Evolutionary conservation across 352 stramenopile species (phyloP).

Genomic region (Globisporangium splendens): DNA sequence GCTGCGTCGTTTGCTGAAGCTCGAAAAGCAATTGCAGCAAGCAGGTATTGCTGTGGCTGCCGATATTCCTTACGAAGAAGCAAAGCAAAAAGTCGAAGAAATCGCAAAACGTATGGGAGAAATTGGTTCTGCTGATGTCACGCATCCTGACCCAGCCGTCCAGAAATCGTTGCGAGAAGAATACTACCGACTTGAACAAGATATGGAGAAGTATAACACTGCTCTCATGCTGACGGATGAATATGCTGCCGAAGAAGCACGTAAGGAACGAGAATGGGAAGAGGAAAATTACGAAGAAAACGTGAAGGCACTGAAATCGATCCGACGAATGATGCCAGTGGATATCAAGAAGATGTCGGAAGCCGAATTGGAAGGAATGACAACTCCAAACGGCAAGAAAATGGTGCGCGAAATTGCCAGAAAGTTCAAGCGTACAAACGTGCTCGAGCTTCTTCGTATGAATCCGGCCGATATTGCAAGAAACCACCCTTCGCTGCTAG

Average conservation of each 20-base stretch:
- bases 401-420: conserved; percentile 77
- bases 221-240: conserved; percentile 92
- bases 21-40: conserved; percentile 81
- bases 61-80: conserved; percentile 92
- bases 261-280: conserved; percentile 90
- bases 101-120: conserved; percentile 90
- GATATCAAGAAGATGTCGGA: conserved; percentile 91
- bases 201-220: conserved; percentile 94
- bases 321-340: conserved; percentile 91
- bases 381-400: conserved; percentile 72
- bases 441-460: conserved; percentile 86
- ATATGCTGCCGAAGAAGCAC: conserved; percentile 88
- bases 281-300: conserved; percentile 87
- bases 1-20: conserved; percentile 73
- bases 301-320: conserved; percentile 81
- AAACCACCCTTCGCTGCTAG: conserved; percentile 87
- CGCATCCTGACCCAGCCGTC: conserved; percentile 68
- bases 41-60: conserved; percentile 87
- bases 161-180: conserved; percentile 89
- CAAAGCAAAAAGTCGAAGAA: conserved; percentile 86
- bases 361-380: conserved; percentile 62
- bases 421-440: conserved; percentile 93
- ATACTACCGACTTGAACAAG: conserved; percentile 91
- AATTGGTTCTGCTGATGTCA: conserved; percentile 91
- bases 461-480: conserved; percentile 84